Percentiles rank a stretch among this genome's conserved stretches.
phyloP scores from a whole-genome alignment of 225 moss, liverwort and hornwort genomes.

The Straminergon stramineum region DNA sequence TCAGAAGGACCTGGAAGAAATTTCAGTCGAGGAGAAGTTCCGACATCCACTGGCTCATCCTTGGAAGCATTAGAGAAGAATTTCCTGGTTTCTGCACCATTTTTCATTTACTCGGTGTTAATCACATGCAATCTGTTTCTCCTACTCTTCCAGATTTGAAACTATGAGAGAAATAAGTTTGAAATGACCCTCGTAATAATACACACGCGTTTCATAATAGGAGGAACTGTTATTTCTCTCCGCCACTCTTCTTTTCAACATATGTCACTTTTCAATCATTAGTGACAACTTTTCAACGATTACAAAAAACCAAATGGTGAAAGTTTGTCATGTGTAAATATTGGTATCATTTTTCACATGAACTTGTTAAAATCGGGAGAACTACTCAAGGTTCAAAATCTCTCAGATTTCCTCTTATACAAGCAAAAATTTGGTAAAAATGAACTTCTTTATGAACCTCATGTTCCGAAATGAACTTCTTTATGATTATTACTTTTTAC shows the following conservation, averaged over 20 bases:
- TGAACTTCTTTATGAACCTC: too few relatives aligned
- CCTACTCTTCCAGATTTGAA: not conserved
- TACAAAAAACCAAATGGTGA: not conserved
- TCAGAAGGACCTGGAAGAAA: slow-evolving; percentile 35
- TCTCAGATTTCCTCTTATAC: not conserved
- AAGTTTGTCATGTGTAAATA: not conserved
- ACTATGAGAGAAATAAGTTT: not conserved
- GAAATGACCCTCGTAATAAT: not conserved
- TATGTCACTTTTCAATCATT: not conserved
- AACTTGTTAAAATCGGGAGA: not conserved
- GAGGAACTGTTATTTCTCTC: not conserved
- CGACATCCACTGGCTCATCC: slow-evolving; percentile 23
- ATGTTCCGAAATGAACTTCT: not conserved
- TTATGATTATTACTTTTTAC: not conserved
- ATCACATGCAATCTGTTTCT: not conserved
- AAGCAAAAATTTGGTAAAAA: too few relatives aligned
- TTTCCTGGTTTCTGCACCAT: slow-evolving; percentile 25
- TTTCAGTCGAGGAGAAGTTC: slow-evolving; percentile 7
- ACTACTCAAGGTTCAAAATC: not conserved
- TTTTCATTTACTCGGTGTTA: not conserved
- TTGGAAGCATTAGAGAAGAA: slow-evolving; percentile 19
- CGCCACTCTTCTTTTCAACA: not conserved
- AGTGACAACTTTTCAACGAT: not conserved
- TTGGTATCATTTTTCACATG: not conserved
- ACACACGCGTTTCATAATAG: not conserved